Conservation (phyloP, 129 eudicot genomes). For the Pittosporum tobira region DNA sequence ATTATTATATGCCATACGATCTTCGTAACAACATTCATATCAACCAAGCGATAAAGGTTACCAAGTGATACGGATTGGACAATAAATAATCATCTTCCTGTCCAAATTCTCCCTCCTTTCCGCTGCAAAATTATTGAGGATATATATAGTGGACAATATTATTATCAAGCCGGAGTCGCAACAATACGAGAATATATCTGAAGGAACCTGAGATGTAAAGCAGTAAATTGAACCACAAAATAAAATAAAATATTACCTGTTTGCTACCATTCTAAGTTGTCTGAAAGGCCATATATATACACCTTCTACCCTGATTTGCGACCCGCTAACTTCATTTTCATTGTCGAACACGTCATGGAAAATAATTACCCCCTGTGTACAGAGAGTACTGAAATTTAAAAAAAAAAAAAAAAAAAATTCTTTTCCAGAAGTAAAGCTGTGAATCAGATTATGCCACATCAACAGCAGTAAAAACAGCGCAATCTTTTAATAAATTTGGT, state of each 20-base stretch:
- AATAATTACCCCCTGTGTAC: constrained; percentile 69
- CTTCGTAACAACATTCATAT: constrained; percentile 1
- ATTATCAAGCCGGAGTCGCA: background rate
- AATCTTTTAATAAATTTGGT: too few species aligned
- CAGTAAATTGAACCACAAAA: background rate
- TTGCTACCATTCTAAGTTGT: constrained; percentile 94
- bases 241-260: constrained; percentile 69
- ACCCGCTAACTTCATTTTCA: constrained; percentile 76
- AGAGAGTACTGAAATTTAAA: background rate
- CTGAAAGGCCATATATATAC: constrained; percentile 98
- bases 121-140: constrained; percentile 41
- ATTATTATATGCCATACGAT: background rate
- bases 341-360: constrained; percentile 85
- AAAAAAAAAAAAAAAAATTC: background rate
- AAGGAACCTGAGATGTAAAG: constrained; percentile 1
- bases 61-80: constrained; percentile 96
- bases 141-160: constrained; percentile 3
- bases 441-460: background rate
- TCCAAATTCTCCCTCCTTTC: constrained; percentile 75
- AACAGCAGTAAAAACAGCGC: background rate
- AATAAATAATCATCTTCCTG: constrained; percentile 82
- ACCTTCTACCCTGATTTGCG: constrained; percentile 88
- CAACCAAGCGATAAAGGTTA: constrained; percentile 23
- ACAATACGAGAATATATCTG: background rate
- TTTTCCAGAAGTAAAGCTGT: background rate